phyloP scores from a whole-genome alignment of 371 early-diverging fungal genomes.

The Basidiobolus meristosporus region DNA sequence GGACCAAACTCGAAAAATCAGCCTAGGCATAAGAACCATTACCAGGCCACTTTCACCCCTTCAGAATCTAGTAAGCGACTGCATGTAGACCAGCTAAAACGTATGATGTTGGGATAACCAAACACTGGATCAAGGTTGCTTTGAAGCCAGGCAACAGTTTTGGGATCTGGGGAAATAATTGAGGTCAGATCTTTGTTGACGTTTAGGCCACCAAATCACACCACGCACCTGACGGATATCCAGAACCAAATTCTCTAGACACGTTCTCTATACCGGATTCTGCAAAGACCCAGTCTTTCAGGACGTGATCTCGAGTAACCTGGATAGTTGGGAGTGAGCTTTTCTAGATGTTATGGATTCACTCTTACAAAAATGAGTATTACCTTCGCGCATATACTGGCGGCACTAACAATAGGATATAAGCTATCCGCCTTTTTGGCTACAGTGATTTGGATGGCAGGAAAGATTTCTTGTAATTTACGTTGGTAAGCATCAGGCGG shows the following conservation, averaged over 20 bases:
- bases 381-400: conserved; percentile 96
- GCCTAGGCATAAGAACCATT: too few relatives aligned
- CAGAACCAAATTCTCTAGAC: conserved; percentile 71
- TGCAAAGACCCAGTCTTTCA: conserved; percentile 66
- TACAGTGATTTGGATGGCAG: conserved; percentile 58
- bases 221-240: conserved; percentile 74
- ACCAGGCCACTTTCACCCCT: conserved; percentile 4
- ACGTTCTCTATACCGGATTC: conserved; percentile 22
- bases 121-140: conserved; percentile 66
- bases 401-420: conserved; percentile 95
- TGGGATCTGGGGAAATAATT: conserved; percentile 51
- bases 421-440: conserved; percentile 92
- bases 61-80: conserved; percentile 36
- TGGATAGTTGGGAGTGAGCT: conserved; percentile 3
- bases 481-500: conserved; percentile 64
- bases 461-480: conserved; percentile 55
- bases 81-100: conserved; percentile 95
- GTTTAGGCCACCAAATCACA: not conserved
- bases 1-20: not conserved
- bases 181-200: not conserved
- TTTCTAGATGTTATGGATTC: not conserved
- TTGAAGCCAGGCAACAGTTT: conserved; percentile 80
- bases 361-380: not conserved
- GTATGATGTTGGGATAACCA: conserved; percentile 82
- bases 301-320: conserved; percentile 77